Evolutionary conservation across 441 rosid species (phyloP), one percentile per base, ranked within the genome.

Genomic region (California macrophylla): DNA sequence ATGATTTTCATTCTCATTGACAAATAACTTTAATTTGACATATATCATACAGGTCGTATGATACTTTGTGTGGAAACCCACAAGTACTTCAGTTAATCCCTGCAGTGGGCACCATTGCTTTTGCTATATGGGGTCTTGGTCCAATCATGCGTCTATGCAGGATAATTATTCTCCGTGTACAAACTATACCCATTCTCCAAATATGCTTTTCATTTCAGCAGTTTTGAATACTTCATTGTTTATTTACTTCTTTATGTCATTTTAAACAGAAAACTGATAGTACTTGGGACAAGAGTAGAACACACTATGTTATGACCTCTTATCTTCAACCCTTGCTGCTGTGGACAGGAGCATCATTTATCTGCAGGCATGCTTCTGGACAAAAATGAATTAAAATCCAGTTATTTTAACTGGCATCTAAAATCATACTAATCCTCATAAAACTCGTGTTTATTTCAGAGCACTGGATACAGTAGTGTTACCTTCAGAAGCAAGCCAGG

Each of bases 241-340:
- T 73, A 66, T 69, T 66, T 69, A 66, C 20, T 68, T 61, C 58
- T 64, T 69, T 66, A 29, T 67, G 70, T 28, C 6, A 25, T 60
- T 71, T 75, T 56, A 71, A 72, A 69, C 83, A 88, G 84, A 84
- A 81, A 73, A 79, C 82, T 77, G 85, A 83, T 66, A 74, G 69
- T 74, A 86, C 71, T 72, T 84, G 87, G 84, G 81, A 81, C 68
- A 88, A 79, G 78, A 80, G 82, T 71, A 80, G 72, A 65, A 71
- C 83, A 1, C 79, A 76, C 52, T 83, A 82, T 66, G 66, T 83
- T 67, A 65, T 83, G 77, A 84, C 70, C 65, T 85, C 89, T 30
- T 88, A 88, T 80, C 68, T 88, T 73, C 86, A 79, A 77, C 93
- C 91, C n/a, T 73, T 85, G 81, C 79, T 88, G 71, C 78, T 88